phyloP scores from a whole-genome alignment of 768 basidiomycete species.

The Cystobasidium onofrii region DNA sequence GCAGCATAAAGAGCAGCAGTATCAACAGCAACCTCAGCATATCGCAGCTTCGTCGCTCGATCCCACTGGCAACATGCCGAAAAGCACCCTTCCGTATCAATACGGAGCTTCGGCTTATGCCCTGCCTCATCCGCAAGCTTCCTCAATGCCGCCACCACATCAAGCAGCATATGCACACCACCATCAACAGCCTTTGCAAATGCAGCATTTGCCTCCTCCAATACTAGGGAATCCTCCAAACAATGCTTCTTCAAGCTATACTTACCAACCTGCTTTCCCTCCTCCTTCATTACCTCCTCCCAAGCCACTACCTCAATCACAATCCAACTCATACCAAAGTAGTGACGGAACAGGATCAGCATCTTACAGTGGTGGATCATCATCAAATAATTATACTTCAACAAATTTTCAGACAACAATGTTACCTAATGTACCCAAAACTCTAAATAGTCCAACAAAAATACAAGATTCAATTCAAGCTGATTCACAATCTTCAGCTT shows the following conservation, averaged over 20 bases:
- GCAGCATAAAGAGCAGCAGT: background rate
- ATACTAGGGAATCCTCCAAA: background rate
- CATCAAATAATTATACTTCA: background rate
- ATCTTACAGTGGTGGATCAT: background rate
- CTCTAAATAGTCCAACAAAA: background rate
- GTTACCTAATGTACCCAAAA: background rate
- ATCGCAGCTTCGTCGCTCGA: background rate
- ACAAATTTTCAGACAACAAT: background rate
- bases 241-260: background rate
- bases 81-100: background rate
- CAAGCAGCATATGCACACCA: background rate
- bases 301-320: background rate
- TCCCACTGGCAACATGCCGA: background rate
- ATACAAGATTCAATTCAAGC: background rate
- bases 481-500: background rate
- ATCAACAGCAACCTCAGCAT: background rate
- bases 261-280: background rate
- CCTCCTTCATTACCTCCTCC: background rate
- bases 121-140: background rate
- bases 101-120: background rate
- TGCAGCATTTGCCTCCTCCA: background rate
- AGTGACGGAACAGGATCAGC: background rate
- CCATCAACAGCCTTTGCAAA: background rate
- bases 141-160: background rate
- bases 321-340: background rate